These are phyloP conservation scores for Blastocystis sp. DNA, from an alignment of 352 stramenopile genomes.

Conservation along the genomic window DNA sequence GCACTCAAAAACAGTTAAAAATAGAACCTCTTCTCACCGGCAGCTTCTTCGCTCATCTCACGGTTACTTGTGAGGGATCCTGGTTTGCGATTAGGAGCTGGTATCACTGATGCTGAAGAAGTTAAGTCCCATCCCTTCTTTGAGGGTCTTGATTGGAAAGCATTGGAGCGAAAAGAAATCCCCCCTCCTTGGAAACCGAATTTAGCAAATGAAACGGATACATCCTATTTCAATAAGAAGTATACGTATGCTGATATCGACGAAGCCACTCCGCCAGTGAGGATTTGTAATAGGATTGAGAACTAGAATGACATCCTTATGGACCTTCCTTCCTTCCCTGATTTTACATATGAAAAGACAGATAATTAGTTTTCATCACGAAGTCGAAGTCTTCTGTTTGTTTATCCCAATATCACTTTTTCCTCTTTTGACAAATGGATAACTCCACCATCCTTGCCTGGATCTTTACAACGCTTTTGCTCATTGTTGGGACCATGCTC, in stretches of 20 bases:
- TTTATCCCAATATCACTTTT: constrained; percentile 14
- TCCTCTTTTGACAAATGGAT: not conserved
- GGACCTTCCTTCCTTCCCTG: constrained; percentile 51
- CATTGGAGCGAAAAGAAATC: constrained; percentile 80
- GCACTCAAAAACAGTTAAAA: not conserved
- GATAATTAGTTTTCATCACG: not conserved
- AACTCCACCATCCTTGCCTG: not conserved
- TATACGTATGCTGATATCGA: constrained; percentile 76
- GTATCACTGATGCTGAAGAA: constrained; percentile 31
- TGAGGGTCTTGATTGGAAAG: constrained; percentile 78
- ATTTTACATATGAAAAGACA: constrained; percentile 61
- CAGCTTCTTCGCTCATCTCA: constrained; percentile 23
- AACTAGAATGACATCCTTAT: constrained; percentile 50
- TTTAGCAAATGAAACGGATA: constrained; percentile 76
- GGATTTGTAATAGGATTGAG: not conserved
- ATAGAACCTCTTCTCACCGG: constrained; percentile 48
- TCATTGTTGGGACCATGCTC: not conserved
- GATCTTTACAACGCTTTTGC: not conserved
- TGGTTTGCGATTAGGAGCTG: constrained; percentile 15
- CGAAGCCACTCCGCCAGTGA: constrained; percentile 56
- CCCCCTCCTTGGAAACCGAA: constrained; percentile 82
- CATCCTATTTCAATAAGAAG: constrained; percentile 88
- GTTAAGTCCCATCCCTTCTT: constrained; percentile 84
- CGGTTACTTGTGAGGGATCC: constrained; percentile 46
- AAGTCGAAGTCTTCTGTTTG: constrained; percentile 31